These are phyloP conservation scores for Monilinia aucupariae DNA, from an alignment of 2,329 filamentous ascomycete species.

Conservation along the genomic window DNA sequence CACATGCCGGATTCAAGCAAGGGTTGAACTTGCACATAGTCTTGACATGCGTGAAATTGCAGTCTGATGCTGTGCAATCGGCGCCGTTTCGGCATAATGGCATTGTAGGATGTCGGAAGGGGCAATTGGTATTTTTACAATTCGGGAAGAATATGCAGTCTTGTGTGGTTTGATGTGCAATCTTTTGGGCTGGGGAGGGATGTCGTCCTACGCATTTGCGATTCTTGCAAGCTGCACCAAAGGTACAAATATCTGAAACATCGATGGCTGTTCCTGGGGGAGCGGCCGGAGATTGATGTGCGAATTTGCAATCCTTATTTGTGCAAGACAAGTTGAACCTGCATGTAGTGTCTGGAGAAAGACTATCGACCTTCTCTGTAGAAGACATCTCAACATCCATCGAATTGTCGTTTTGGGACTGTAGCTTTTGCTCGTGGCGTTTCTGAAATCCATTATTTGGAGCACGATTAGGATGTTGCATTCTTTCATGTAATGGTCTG, in stretches of 20 bases:
- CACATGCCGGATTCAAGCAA: conserved; percentile 81
- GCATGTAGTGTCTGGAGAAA: conserved; percentile 68
- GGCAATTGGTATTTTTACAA: conserved; percentile 80
- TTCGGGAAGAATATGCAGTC: conserved; percentile 90
- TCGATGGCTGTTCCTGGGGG: conserved; percentile 73
- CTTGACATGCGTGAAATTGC: conserved; percentile 84
- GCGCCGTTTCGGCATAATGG: conserved; percentile 86
- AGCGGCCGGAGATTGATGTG: conserved; percentile 88
- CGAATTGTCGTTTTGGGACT: conserved; percentile 33
- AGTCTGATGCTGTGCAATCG: conserved; percentile 73
- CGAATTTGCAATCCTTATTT: conserved; percentile 85
- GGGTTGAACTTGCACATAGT: conserved; percentile 86
- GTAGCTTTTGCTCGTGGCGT: conserved; percentile 24
- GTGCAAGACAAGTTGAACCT: conserved; percentile 85
- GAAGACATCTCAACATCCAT: conserved; percentile 57
- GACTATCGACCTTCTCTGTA: conserved; percentile 46
- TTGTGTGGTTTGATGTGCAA: conserved; percentile 73
- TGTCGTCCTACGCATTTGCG: conserved; percentile 87
- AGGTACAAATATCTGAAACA: conserved; percentile 72
- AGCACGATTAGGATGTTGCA: conserved; percentile 41
- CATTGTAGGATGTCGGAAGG: conserved; percentile 83
- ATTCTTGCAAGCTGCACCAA: conserved; percentile 91
- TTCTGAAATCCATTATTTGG: conserved; percentile 24
- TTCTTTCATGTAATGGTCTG: conserved; percentile 70
- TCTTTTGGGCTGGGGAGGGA: conserved; percentile 79